These are phyloP conservation scores for Geotrichum ghanense DNA, from an alignment of 805 yeast genomes.

Conservation along the genomic window DNA sequence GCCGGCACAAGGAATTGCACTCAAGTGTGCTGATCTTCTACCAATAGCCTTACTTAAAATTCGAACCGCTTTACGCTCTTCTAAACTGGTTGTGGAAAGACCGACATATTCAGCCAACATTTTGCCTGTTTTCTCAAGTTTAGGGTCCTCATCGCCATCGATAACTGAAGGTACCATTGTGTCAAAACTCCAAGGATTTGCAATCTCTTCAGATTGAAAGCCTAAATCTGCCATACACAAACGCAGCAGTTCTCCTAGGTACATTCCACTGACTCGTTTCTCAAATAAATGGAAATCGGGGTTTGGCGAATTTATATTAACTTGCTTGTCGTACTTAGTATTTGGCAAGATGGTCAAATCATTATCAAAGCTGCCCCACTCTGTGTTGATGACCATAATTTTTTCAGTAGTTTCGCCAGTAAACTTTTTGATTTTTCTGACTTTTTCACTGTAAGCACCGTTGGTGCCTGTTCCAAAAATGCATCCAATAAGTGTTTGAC, in stretches of 20 bases:
- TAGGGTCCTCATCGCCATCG: slow-evolving; percentile 73
- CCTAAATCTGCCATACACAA: slow-evolving; percentile 56
- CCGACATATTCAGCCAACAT: slow-evolving; percentile 44
- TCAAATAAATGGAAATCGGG: slow-evolving; percentile 86
- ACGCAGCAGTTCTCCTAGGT: slow-evolving; percentile 80
- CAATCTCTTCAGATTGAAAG: slow-evolving; percentile 26
- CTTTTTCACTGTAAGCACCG: slow-evolving; percentile 81
- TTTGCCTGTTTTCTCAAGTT: slow-evolving; percentile 27
- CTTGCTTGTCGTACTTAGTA: slow-evolving; percentile 61
- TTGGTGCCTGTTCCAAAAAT: slow-evolving; percentile 97
- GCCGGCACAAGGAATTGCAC: slow-evolving; percentile 86
- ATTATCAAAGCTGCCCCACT: slow-evolving; percentile 97
- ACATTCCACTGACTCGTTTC: slow-evolving; percentile 87
- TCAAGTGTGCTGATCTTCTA: slow-evolving; percentile 76
- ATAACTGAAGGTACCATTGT: slow-evolving; percentile 79
- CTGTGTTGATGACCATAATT: slow-evolving; percentile 84
- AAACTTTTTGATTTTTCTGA: slow-evolving; percentile 65
- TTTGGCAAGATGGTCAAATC: slow-evolving; percentile 61
- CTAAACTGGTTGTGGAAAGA: slow-evolving; percentile 51
- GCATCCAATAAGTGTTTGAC: slow-evolving; percentile 76
- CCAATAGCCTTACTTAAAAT: slow-evolving; percentile 67
- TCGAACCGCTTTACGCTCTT: slow-evolving; percentile 68
- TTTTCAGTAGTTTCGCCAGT: slow-evolving; percentile 29
- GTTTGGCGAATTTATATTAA: slow-evolving; percentile 68
- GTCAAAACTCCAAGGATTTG: slow-evolving; percentile 67